Evolutionary conservation across 2,329 filamentous ascomycete genomes (phyloP), one percentile per base, ranked within the genome.

Genomic region (Dendrostoma leiphaemia): DNA sequence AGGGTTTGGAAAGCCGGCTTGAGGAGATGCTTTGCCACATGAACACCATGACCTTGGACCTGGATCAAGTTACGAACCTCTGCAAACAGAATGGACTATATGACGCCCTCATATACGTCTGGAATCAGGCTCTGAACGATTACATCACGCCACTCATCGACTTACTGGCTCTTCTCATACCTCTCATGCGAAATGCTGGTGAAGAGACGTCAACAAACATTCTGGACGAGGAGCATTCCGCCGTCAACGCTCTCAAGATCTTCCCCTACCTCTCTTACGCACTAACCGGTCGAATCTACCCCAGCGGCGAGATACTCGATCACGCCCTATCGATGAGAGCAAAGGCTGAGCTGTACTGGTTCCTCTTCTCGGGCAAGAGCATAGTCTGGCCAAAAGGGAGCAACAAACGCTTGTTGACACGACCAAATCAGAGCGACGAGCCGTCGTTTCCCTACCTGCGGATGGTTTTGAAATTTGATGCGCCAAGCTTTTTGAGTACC

Each of bases 21-120:
- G 95, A 99, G 71, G 93, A 97, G 70, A 88, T 97, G 69, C 89
- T 99, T 29, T 97, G 93, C 68, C 87, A 93, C 60, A 87, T 99
- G 73, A 88, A 96, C 63, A 96, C 93, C 1, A 78, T 83, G 13
- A 96, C 91, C 0, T 85, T 99, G 66, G 95, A 99, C 67, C 85
- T 99, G 61, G 93, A 99, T 67, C 90, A 97, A 69, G 85, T 96
- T 54, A 97, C 93, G 0, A 81, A 82, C 12, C 77, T 99, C 23
- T 99, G 94, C 78, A 96, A 94, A 69, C 88, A 93, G 66, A 86
- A 97, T 68, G 84, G 88, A 60, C 80, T 99, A 4, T 99, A 97
- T 66, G 95, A 99, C 70, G 95, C 94, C 2, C 82, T 97, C 53
- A 91, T 95, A 40, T 97, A 97, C 67, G 89, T 99, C 52, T 99